A percentile compares a stretch with the other conserved stretches of the same genome.
phyloP scores from a whole-genome alignment of 305 asterid genomes.

The Andrographis paniculata region DNA sequence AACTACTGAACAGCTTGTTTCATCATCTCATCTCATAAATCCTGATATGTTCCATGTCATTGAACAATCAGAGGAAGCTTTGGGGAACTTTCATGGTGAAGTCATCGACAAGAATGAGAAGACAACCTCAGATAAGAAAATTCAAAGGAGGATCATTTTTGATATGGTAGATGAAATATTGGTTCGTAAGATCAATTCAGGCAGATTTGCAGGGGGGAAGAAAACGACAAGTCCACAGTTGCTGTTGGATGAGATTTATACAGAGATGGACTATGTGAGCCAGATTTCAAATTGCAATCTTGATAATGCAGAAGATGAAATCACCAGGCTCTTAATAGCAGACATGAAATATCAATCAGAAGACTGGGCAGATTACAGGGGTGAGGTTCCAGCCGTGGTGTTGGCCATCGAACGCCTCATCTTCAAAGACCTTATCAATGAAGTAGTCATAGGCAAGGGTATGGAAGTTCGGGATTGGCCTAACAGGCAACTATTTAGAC shows the following conservation, averaged over 20 bases:
- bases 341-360: constrained; percentile 50
- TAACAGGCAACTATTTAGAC: constrained; percentile 45
- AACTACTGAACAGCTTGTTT: constrained; percentile 34
- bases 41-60: constrained; percentile 60
- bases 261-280: constrained; percentile 48
- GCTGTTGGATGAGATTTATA: constrained; percentile 53
- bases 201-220: constrained; percentile 31
- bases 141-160: constrained; percentile 51
- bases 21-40: constrained; percentile 52
- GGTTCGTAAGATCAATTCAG: constrained; percentile 37
- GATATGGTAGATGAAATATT: constrained; percentile 85
- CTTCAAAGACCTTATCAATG: constrained; percentile 78
- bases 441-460: constrained; percentile 45
- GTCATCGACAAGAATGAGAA: constrained; percentile 19
- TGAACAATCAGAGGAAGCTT: constrained; percentile 51
- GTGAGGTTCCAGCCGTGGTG: constrained; percentile 61
- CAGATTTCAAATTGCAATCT: constrained; percentile 29
- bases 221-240: constrained; percentile 34
- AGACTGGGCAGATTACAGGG: constrained; percentile 46
- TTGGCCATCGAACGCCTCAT: constrained; percentile 85
- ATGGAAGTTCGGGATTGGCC: constrained; percentile 29
- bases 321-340: constrained; percentile 33
- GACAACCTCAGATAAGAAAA: constrained; percentile 34
- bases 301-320: constrained; percentile 48
- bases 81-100: constrained; percentile 17